phyloP scores from a whole-genome alignment of 306 rosid genomes.

The Casuarina glauca region DNA sequence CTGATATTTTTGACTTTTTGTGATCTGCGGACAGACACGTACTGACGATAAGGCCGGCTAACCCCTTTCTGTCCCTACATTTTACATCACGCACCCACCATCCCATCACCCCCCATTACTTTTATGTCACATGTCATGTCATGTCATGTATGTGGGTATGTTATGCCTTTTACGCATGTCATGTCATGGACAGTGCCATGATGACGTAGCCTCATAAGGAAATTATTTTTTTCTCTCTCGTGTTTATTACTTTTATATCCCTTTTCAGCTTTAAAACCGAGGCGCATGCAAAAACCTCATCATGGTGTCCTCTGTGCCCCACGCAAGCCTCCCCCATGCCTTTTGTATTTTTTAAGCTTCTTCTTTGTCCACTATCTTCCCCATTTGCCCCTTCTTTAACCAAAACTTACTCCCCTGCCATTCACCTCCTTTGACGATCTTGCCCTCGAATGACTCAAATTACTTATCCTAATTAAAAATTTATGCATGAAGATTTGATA shows the following conservation, averaged over 20 bases:
- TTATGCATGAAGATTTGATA: too few relatives aligned
- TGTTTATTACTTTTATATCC: neutral
- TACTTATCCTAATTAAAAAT: too few relatives aligned
- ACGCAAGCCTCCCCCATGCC: constrained; percentile 48
- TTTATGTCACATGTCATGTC: constrained; percentile 49
- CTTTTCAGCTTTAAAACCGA: constrained; percentile 33
- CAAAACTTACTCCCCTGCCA: constrained; percentile 27
- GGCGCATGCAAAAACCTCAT: constrained; percentile 90
- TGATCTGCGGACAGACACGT: neutral
- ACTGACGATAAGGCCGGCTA: constrained; percentile 29
- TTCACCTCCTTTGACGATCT: constrained; percentile 3
- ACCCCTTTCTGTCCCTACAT: constrained; percentile 29
- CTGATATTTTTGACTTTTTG: neutral
- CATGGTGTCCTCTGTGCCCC: constrained; percentile 73
- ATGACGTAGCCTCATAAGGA: constrained; percentile 22
- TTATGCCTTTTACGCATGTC: neutral
- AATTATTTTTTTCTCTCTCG: neutral
- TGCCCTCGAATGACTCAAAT: neutral
- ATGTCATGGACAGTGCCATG: constrained; percentile 13
- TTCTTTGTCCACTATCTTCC: constrained; percentile 39
- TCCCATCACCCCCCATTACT: constrained; percentile 25
- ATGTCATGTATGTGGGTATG: constrained; percentile 41
- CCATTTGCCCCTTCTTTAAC: constrained; percentile 24
- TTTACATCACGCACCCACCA: constrained; percentile 45
- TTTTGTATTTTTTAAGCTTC: constrained; percentile 68